Evolutionary conservation across 805 yeast species (phyloP), one percentile per base, ranked within the genome.

Genomic region (Metschnikowia lunata): DNA sequence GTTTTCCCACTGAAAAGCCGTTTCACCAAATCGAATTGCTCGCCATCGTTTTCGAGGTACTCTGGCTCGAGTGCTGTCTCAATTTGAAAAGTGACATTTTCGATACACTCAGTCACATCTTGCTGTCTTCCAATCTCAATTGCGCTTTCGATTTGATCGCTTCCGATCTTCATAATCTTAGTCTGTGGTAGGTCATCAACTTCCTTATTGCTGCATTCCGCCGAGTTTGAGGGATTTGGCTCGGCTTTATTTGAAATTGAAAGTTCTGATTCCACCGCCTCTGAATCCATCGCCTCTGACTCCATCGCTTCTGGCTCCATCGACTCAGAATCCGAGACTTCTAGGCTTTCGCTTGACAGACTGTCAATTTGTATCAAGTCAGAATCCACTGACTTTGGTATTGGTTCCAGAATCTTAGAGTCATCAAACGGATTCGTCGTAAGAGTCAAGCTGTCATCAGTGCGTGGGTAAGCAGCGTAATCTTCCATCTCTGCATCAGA

Each of bases 91-190:
- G 90, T 72, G 7, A 93, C 97, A 61, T 93, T 93, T 43, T 90
- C 95, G 57, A 91, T 89, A 63, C 98, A 91, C 61, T 93, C 99
- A 0, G 97, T 89, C 14, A 93, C 98, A 69, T 93, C 99, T 62
- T 93, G 99, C 61, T 93, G 99, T 51, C 95, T 74, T 2, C 97
- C 96, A 57, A 83, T 72, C 58, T 87, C 90, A 42, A 83, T 71
- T 0, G 93, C 82, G 55, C 82, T 78, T 45, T 80, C 89, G 64
- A 85, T 75, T 56, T 84, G 88, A 49, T 82, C 86, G 4, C 79
- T 66, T 47, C 75, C 69, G 11, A 78, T 78, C 32, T 59, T 63
- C 34, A 66, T 51, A 27, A 66, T 42, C 34, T 53, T 55, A 2
- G 49, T 39, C 26, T 43, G 49, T 6, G 38, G 26, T 9, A 27